phyloP scores from a whole-genome alignment of 2,329 filamentous ascomycete species.

The Thielaviopsis cerberus region DNA sequence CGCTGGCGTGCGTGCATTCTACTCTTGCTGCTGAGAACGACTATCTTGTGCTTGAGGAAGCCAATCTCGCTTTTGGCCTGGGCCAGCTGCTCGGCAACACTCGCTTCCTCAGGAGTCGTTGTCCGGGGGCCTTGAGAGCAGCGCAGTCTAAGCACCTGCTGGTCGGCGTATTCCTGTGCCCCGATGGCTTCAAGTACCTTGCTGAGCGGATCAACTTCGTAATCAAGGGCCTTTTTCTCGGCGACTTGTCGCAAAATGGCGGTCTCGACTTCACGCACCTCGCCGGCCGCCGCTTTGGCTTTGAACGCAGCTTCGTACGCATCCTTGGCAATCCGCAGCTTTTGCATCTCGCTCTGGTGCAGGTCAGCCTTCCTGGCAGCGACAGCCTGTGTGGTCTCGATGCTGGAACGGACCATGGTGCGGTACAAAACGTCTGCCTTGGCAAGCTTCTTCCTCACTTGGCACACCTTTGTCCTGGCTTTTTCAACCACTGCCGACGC shows the following conservation, averaged over 20 bases:
- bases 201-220: neutral
- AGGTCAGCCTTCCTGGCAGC: too few species aligned
- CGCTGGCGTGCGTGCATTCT: neutral
- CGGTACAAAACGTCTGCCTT: neutral
- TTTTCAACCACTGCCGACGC: neutral
- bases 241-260: neutral
- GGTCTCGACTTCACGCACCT: neutral
- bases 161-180: neutral
- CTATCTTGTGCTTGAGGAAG: neutral
- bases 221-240: neutral
- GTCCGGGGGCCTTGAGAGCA: too few species aligned
- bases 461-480: neutral
- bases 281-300: neutral
- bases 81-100: neutral
- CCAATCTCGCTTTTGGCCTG: neutral
- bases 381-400: too few species aligned
- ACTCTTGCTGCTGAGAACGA: neutral
- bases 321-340: neutral
- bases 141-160: neutral
- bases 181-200: neutral
- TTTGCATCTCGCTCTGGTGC: neutral
- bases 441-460: neutral
- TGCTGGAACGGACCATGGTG: too few species aligned
- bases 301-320: neutral
- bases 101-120: neutral